Percentiles rank a stretch among this genome's conserved stretches.
Conservation (phyloP, 371 early-diverging fungal species). For the Dichotomocladium elegans region DNA sequence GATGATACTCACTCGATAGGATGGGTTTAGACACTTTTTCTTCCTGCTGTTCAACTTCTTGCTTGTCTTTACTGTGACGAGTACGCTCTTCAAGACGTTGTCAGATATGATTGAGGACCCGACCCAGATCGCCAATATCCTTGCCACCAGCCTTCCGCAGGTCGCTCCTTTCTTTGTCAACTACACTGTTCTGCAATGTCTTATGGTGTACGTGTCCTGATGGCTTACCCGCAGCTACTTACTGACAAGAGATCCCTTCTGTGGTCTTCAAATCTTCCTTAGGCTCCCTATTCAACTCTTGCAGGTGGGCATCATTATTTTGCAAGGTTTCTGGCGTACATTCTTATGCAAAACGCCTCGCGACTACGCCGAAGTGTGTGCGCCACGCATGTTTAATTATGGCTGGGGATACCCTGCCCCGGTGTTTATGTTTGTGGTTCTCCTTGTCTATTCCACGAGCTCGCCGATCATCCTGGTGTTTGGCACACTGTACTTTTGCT, state of each 20-base stretch:
- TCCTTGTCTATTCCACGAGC: conserved; percentile 77
- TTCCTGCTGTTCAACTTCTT: conserved; percentile 88
- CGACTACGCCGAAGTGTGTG: conserved; percentile 60
- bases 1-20: too few relatives aligned
- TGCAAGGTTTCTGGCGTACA: conserved; percentile 44
- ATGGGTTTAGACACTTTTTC: conserved; percentile 69
- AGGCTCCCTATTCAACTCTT: conserved; percentile 61
- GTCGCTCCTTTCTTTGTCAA: conserved; percentile 68
- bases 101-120: conserved; percentile 68
- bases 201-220: conserved; percentile 48
- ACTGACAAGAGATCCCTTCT: neutral
- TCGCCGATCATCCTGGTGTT: conserved; percentile 77
- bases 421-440: conserved; percentile 72
- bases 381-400: conserved; percentile 66
- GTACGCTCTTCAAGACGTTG: conserved; percentile 71
- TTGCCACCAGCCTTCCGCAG: conserved; percentile 69
- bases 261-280: neutral
- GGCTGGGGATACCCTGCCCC: conserved; percentile 67
- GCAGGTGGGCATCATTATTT: conserved; percentile 56
- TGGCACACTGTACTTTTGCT: conserved; percentile 69
- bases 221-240: neutral
- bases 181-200: conserved; percentile 58
- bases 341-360: conserved; percentile 64
- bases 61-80: conserved; percentile 78
- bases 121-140: conserved; percentile 60